phyloP scores from a whole-genome alignment of 2,329 filamentous ascomycete genomes.

The Fusarium odoratissimum region DNA sequence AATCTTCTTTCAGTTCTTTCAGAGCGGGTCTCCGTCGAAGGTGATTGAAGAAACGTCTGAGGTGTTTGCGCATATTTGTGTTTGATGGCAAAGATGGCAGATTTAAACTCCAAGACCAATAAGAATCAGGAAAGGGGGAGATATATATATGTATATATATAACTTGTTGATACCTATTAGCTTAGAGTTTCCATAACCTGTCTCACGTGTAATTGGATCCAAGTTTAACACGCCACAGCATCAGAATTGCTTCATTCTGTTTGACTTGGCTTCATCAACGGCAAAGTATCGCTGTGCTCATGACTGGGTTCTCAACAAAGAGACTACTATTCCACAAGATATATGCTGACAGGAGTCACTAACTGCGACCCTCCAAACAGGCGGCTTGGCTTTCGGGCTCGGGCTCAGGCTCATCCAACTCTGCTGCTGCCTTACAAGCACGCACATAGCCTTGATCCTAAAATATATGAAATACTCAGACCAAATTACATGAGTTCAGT shows the following conservation, averaged over 20 bases:
- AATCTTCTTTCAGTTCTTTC: neutral
- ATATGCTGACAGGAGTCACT: neutral
- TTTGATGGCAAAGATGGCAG: neutral
- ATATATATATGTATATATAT: neutral
- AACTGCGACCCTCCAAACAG: neutral
- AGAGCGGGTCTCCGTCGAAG: neutral
- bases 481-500: neutral
- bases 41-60: neutral
- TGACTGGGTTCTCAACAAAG: neutral
- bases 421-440: neutral
- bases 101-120: accelerated
- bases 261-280: neutral
- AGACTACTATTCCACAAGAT: neutral
- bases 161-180: neutral
- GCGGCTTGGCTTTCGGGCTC: neutral
- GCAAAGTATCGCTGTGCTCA: neutral
- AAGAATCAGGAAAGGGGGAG: neutral
- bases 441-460: neutral
- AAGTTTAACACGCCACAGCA: neutral
- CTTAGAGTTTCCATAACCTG: neutral
- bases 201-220: neutral
- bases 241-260: neutral
- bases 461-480: neutral
- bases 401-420: accelerated
- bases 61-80: neutral